Evolutionary conservation across 768 basidiomycete species (phyloP).

Genomic region (Termitomyces sp.): DNA sequence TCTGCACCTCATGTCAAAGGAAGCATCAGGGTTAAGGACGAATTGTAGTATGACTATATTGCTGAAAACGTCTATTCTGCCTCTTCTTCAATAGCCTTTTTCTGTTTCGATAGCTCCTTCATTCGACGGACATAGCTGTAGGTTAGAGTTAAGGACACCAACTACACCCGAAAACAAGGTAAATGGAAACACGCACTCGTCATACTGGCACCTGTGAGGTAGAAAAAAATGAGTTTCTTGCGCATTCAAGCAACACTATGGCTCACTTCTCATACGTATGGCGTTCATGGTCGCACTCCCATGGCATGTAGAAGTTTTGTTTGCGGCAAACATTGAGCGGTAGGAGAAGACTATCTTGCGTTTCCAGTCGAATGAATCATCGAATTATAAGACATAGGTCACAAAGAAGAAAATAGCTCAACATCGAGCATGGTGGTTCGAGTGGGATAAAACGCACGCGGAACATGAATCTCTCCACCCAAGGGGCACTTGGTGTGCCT

Average conservation of each 20-base stretch:
- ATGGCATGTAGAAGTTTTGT: conserved; percentile 74
- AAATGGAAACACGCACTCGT: conserved; percentile 62
- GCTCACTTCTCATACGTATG: conserved; percentile 82
- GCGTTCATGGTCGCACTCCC: conserved; percentile 89
- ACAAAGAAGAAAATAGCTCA: neutral
- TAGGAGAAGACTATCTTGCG: conserved; percentile 63
- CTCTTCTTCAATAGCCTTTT: conserved; percentile 35
- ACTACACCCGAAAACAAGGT: conserved; percentile 1
- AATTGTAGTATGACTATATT: conserved; percentile 6
- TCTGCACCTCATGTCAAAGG: neutral
- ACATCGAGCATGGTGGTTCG: neutral
- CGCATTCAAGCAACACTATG: neutral
- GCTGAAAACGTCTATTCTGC: conserved; percentile 19
- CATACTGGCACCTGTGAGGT: conserved; percentile 78
- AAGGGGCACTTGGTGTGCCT: conserved; percentile 66
- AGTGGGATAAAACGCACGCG: conserved; percentile 50
- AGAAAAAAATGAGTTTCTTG: neutral
- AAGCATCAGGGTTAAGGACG: neutral
- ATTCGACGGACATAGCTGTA: conserved; percentile 81
- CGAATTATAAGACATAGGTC: neutral
- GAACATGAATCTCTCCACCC: conserved; percentile 90
- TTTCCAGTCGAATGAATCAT: neutral
- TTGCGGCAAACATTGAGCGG: conserved; percentile 85
- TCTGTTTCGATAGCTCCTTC: conserved; percentile 76
- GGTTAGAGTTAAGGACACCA: conserved; percentile 1